Conservation (phyloP, 768 basidiomycete genomes). For the Termitomyces sp. region DNA sequence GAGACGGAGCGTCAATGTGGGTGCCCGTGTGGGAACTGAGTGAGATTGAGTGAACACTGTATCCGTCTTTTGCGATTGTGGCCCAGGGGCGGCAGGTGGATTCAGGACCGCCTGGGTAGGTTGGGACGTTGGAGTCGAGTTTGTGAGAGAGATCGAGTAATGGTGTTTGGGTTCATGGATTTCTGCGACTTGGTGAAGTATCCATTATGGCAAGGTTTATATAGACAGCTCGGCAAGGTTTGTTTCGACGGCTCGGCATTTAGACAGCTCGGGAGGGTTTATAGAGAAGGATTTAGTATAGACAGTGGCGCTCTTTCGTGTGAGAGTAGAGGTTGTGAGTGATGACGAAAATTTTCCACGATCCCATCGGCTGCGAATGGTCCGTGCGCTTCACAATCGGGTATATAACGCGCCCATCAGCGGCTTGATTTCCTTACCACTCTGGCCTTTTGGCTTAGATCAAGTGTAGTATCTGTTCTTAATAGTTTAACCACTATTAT, state of each 20-base stretch:
- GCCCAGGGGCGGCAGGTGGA: conserved; percentile 34
- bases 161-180: conserved; percentile 10
- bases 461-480: conserved; percentile 98
- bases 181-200: not conserved
- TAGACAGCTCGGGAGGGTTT: too few relatives aligned
- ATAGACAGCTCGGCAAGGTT: too few relatives aligned
- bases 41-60: conserved; percentile 45
- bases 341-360: not conserved
- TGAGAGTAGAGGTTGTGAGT: too few relatives aligned
- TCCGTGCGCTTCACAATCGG: conserved; percentile 8
- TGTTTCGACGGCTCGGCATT: too few relatives aligned
- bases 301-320: too few relatives aligned
- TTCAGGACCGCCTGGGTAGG: conserved; percentile 53
- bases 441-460: conserved; percentile 96
- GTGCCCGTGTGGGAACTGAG: conserved; percentile 73
- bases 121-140: conserved; percentile 36
- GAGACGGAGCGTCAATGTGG: conserved; percentile 75
- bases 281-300: too few relatives aligned
- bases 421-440: conserved; percentile 50
- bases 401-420: conserved; percentile 1
- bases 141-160: conserved; percentile 54
- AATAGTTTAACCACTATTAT: conserved; percentile 72
- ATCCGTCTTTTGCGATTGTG: conserved; percentile 40
- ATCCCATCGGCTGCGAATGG: conserved; percentile 3
- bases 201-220: too few relatives aligned